A percentile compares a stretch with the other conserved stretches of the same genome.
phyloP scores from a whole-genome alignment of 306 rosid species.

The Vicia sativa region DNA sequence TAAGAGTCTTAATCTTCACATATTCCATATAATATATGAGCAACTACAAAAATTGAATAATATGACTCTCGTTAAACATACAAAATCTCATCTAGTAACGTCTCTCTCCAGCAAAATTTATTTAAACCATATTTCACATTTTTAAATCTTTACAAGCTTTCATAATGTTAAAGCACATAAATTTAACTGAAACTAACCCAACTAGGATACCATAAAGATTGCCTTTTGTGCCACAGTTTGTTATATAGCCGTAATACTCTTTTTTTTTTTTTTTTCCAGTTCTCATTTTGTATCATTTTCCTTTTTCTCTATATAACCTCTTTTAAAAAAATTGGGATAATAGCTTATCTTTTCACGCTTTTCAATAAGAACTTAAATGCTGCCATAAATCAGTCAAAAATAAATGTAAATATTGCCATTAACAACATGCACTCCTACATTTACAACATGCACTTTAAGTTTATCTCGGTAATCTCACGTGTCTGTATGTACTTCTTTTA shows the following conservation, averaged over 20 bases:
- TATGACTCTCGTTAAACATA: slow-evolving; percentile 58
- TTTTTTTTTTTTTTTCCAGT: slow-evolving; percentile 71
- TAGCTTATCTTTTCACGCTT: no score
- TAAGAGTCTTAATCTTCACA: slow-evolving; percentile 46
- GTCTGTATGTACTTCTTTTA: no score
- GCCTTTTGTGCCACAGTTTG: slow-evolving; percentile 98
- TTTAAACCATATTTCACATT: slow-evolving; percentile 25
- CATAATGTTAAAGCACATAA: slow-evolving; percentile 21
- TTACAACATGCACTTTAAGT: no score
- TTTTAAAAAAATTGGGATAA: no score
- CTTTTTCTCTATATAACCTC: no score
- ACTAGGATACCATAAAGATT: slow-evolving; percentile 82
- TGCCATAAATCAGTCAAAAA: no score
- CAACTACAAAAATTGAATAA: slow-evolving; percentile 56
- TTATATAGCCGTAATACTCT: slow-evolving; percentile 98
- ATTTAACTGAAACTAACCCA: slow-evolving; percentile 46
- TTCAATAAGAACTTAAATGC: no score
- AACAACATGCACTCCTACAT: no score
- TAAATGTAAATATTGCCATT: no score
- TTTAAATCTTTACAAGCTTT: slow-evolving; percentile 16
- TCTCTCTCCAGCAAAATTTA: slow-evolving; percentile 53
- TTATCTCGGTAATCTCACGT: no score
- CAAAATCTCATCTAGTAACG: slow-evolving; percentile 58
- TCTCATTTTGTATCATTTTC: no score
- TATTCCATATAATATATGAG: slow-evolving; percentile 61